These are phyloP conservation scores for Garcia nutans DNA, from an alignment of 345 rosid species.

Conservation along the genomic window DNA sequence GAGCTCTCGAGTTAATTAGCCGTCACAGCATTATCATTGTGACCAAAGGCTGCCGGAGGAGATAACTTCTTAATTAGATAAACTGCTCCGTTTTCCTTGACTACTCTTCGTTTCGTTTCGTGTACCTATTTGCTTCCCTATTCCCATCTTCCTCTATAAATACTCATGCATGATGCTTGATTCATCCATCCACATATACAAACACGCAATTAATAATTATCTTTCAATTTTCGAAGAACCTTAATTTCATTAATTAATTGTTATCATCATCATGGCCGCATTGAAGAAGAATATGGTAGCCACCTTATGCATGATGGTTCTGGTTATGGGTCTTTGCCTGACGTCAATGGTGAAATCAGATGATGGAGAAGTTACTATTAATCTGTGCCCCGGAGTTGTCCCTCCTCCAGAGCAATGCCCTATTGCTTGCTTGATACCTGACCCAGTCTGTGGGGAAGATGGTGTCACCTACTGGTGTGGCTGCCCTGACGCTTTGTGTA, in stretches of 20 bases:
- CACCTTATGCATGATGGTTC: slow-evolving; percentile 5
- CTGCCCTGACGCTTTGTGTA: slow-evolving; percentile 30
- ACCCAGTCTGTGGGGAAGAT: slow-evolving; percentile 36
- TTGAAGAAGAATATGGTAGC: not conserved
- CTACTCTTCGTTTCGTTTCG: not conserved
- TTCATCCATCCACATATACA: not conserved
- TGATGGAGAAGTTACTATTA: not conserved
- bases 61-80: not conserved
- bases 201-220: too few species aligned
- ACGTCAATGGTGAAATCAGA: not conserved
- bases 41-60: not conserved
- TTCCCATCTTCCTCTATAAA: not conserved
- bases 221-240: too few species aligned
- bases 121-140: not conserved
- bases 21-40: too few species aligned
- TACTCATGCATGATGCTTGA: not conserved
- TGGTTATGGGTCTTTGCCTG: not conserved
- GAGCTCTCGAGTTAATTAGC: too few species aligned
- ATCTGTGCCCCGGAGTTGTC: not conserved
- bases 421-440: slow-evolving; percentile 18
- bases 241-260: too few species aligned
- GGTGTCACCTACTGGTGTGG: slow-evolving; percentile 41
- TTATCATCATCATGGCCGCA: not conserved
- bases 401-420: slow-evolving; percentile 8
- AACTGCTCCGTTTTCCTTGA: not conserved